A percentile compares a stretch with the other conserved stretches of the same genome.
These are phyloP conservation scores for Hylodesmum podocarpum DNA, from an alignment of 306 rosid genomes.

Conservation along the genomic window DNA sequence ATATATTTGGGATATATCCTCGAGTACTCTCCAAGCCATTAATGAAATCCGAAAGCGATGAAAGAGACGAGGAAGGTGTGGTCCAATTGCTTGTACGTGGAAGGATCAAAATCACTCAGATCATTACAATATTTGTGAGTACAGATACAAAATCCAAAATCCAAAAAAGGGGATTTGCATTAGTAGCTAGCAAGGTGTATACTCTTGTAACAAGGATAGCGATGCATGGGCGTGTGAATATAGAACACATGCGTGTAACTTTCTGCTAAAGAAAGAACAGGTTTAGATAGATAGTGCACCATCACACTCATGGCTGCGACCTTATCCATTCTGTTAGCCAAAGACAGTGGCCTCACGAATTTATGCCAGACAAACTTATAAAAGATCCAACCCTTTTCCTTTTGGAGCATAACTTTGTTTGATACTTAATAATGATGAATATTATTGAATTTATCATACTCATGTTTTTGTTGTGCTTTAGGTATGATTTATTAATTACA, in stretches of 20 bases:
- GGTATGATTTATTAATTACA: no score
- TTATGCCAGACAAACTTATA: slow-evolving; percentile 31
- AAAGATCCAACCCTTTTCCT: slow-evolving; percentile 18
- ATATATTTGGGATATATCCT: slow-evolving; percentile 20
- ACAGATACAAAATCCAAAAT: slow-evolving; percentile 35
- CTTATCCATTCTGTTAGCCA: slow-evolving; percentile 40
- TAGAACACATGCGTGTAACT: slow-evolving; percentile 21
- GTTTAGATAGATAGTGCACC: slow-evolving; percentile 30
- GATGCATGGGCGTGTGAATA: slow-evolving; percentile 17
- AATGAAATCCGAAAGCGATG: slow-evolving; percentile 21
- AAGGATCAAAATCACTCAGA: slow-evolving; percentile 21
- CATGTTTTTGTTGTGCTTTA: no score
- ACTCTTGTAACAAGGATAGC: background rate
- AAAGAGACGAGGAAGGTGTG: slow-evolving; percentile 20
- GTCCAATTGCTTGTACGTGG: slow-evolving; percentile 37
- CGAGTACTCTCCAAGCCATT: background rate
- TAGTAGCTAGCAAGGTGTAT: background rate
- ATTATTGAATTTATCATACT: background rate
- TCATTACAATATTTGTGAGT: slow-evolving; percentile 20
- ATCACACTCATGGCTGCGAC: slow-evolving; percentile 27
- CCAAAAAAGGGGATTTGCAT: background rate
- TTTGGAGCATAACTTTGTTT: slow-evolving; percentile 24
- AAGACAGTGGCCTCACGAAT: slow-evolving; percentile 7
- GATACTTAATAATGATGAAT: background rate
- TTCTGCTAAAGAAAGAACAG: slow-evolving; percentile 6